These are phyloP conservation scores for Oldenlandia corymbosa DNA, from an alignment of 257 asterid species.

Conservation along the genomic window DNA sequence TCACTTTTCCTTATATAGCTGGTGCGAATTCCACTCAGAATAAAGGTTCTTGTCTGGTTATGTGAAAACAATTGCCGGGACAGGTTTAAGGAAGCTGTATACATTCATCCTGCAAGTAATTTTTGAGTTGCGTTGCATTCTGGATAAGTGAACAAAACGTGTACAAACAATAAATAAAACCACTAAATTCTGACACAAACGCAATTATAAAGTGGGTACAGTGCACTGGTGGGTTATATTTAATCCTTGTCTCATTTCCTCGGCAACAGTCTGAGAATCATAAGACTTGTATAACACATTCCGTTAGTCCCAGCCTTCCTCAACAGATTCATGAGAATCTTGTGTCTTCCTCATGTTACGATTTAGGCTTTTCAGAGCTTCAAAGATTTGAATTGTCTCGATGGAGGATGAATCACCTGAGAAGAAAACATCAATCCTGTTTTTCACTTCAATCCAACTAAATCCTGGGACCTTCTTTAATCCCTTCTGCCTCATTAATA, in stretches of 20 bases:
- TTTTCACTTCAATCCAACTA: conserved; percentile 78
- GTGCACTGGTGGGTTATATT: too few species aligned
- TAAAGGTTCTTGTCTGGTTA: background rate
- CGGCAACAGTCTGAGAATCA: too few species aligned
- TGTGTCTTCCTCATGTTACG: conserved; percentile 33
- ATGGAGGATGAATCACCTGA: conserved; percentile 64
- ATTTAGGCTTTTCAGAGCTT: conserved; percentile 39
- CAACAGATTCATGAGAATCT: conserved; percentile 24
- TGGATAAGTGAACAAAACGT: too few species aligned
- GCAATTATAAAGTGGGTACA: too few species aligned
- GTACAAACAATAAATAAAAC: too few species aligned
- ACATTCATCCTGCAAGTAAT: too few species aligned
- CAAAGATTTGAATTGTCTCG: conserved; percentile 35
- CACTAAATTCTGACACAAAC: too few species aligned
- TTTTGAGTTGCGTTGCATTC: too few species aligned
- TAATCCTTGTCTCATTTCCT: too few species aligned
- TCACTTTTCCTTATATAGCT: background rate
- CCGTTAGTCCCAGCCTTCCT: conserved; percentile 20
- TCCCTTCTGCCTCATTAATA: conserved; percentile 57
- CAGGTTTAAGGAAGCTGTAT: too few species aligned
- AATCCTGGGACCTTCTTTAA: conserved; percentile 68
- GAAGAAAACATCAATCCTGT: conserved; percentile 55
- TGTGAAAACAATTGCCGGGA: background rate
- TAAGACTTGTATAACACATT: background rate
- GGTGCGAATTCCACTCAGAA: background rate